Base-by-base conservation (phyloP, 2,329 filamentous ascomycete genomes). In the Fusarium hostae region DNA sequence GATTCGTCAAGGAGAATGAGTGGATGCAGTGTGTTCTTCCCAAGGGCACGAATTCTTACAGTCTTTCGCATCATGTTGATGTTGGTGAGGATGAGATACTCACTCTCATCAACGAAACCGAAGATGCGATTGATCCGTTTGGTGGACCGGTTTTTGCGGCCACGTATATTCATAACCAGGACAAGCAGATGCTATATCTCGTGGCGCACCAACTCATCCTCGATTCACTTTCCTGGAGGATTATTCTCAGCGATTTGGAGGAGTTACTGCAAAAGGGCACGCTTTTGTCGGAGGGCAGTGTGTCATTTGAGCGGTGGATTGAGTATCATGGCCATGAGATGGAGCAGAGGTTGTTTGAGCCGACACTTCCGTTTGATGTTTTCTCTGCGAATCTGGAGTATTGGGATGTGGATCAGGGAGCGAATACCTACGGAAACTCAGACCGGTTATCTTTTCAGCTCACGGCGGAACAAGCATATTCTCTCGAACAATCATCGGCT, bases 161-260 rank as follows among this genome's bases (percentile, higher is more conserved):
- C 9, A 81, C 86, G 59, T 84, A 86, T 60, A 81, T 88, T 28
- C 81, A 82, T 16, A 85, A 83, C 48, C 82, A 86, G 48, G 83
- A 82, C 7, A 79, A 81, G 63, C 85, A 87, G 56, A 77, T 85
- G 59, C 71, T 88, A 4, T 87, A 85, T 66, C 76, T 88, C 13
- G 80, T 82, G 1, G 85, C 86, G 1, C 86, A 88, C 64, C 86
- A 87, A 52, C 80, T 88, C 6, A 85, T 85, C 2, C 82, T 87
- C 16, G 86, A 88, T 58, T 74, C 85, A 13, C 80, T 81, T 10
- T 88, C 86, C 0, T 88, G 86, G 86, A 81, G 82, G 18, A 80
- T 86, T 56, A 81, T 88, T 24, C 78, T 85, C 7, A 81, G 83
- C 20, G 86, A 88, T 54, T 70, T 88, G 26, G 85, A 88, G 52